Conservation (phyloP, 2,329 filamentous ascomycete genomes). For the Lachnellula willkommii region DNA sequence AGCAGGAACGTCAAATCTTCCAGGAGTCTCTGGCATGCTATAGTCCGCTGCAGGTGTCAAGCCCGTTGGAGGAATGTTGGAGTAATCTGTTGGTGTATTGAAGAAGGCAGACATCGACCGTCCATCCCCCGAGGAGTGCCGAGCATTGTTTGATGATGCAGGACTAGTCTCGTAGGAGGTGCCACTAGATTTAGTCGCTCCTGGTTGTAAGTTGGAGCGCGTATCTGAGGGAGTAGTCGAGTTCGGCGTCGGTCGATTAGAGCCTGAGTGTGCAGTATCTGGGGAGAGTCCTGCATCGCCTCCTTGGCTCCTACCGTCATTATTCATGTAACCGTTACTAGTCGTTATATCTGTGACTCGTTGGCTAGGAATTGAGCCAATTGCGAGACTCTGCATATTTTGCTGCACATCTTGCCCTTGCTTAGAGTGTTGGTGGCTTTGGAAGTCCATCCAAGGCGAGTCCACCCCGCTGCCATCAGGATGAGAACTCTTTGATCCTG, state of each 20-base stretch:
- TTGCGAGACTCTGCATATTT: slow-evolving; percentile 18
- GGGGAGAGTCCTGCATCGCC: slow-evolving; percentile 23
- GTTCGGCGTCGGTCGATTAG: slow-evolving; percentile 54
- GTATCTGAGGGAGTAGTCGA: slow-evolving; percentile 48
- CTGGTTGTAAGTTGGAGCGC: slow-evolving; percentile 16
- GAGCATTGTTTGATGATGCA: slow-evolving; percentile 33
- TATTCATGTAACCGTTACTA: slow-evolving; percentile 36
- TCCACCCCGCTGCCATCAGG: background rate
- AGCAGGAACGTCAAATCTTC: slow-evolving; percentile 39
- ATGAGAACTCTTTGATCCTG: background rate
- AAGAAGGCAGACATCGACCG: slow-evolving; percentile 32
- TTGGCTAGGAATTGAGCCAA: slow-evolving; percentile 12
- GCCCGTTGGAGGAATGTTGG: slow-evolving; percentile 16
- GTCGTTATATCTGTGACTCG: slow-evolving; percentile 17
- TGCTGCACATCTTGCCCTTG: slow-evolving; percentile 18
- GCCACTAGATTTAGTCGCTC: slow-evolving; percentile 34
- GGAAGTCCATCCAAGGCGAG: background rate
- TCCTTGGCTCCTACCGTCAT: slow-evolving; percentile 38
- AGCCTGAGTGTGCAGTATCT: slow-evolving; percentile 29
- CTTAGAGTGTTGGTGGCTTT: background rate
- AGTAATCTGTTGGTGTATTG: slow-evolving; percentile 17
- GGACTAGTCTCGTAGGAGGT: slow-evolving; percentile 51
- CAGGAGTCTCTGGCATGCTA: slow-evolving; percentile 35
- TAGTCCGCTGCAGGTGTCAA: slow-evolving; percentile 33
- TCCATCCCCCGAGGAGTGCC: slow-evolving; percentile 26